Base-by-base conservation (phyloP, 768 basidiomycete genomes). In the Lentinula lateritia region DNA sequence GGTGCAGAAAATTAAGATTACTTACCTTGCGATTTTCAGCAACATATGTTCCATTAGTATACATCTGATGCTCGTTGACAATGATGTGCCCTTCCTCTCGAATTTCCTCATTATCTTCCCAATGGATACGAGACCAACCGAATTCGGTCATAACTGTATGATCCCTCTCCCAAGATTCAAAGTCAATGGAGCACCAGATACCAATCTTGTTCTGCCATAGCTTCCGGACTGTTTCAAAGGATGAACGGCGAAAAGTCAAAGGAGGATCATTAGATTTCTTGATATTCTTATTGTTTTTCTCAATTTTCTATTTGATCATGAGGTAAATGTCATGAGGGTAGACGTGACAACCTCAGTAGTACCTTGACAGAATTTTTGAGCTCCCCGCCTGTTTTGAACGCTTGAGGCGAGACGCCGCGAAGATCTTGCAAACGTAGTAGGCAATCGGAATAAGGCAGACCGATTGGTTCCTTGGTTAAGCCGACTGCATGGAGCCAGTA, bases 101-200 rank as follows among this genome's bases (percentile, higher is more conserved):
- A 43, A 84, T 67, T 67, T 76, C 77, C 45, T 75, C 46, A 4
- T 79, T 85, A 28, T 80, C 74, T 53, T 82, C 74, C 84, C 87
- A 92, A 8, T 74, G 76, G 35, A 87, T 66, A 8, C 76, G 68
- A 66, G 85, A 84, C 80, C 84, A 93, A n/a, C 93, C 93, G 66
- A 92, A 88, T 70, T 95, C 93, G 28, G 90, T 92, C 64, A 93
- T 76, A 4, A 56, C 7, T 20, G 18, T 38, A n/a, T 92, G 89
- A 46, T 92, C 89, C 45, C 72, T 72, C 68, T 95, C 93, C 91
- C 91, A 94, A 16, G 81, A 83, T 72, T 94, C 93, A 64, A 94
- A 87, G 70, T 94, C 93, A 55, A 93, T 72, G 15, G 91, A 84
- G 68, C 83, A 83, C 89, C 90, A 93, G 4, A 83, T 81, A 45